Evolutionary conservation across 75 land plant genomes (phyloP), one percentile per base, ranked within the genome.

Genomic region (Pinus albicaulis): DNA sequence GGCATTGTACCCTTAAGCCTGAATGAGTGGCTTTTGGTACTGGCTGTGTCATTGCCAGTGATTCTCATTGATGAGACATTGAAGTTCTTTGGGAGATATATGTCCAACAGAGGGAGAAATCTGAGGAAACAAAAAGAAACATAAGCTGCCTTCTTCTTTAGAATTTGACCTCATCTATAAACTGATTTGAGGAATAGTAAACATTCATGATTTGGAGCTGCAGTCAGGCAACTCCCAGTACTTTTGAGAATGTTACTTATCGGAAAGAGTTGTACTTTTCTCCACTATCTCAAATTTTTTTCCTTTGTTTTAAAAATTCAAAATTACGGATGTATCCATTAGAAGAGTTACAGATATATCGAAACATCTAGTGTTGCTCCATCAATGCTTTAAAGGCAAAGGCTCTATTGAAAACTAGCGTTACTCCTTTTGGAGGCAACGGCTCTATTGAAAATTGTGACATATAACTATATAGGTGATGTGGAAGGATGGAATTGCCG

Each of bases 1-100:
- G 89, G 92, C 28, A 92, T 93, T 57, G 96, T 92, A 44, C 96
- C 96, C 11, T 86, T 93, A 22, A 92, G 88, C 81, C 63, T 93
- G 44, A 92, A 93, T 74, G 96, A 93, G 60, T 93, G 96, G 96
- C 87, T 87, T 41, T 81, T 93, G 76, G 96, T 93, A 4, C 16
- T 93, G 65, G 88, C 82, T 0, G 86, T 93, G 28, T 85, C 96
- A 57, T 84, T 89, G 34, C 95, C 95, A 12, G 94, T 93, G 69
- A 87, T 92, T 12, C 69, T 92, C 11, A 89, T 93, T 53, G 95
- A 93, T 58, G 95, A 93, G 84, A 57, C 83, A 26, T 79, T 93
- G 71, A 93, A 93, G 88, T 83, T 87, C 31, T 70, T 92, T 16
- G 95, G 95, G 12, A 81, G 95, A 64, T 80, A 84, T 56, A 82